Evolutionary conservation across 2,329 filamentous ascomycete species (phyloP).

Genomic region (Penicillium oxalicum): DNA sequence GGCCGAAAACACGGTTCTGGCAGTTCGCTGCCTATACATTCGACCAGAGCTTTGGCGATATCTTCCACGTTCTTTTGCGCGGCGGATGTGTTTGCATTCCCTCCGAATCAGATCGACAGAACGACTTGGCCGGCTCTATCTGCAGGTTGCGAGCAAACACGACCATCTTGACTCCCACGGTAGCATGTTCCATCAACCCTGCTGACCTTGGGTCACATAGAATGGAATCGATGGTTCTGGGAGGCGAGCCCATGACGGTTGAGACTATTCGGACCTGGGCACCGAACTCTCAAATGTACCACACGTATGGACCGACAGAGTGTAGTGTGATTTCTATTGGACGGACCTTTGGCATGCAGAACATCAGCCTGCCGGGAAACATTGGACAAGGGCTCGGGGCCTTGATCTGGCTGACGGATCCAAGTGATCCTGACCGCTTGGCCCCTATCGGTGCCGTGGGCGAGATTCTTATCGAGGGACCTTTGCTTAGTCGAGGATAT

Average conservation of each 20-base stretch:
- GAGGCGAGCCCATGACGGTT: constrained; percentile 15
- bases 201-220: constrained; percentile 14
- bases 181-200: neutral
- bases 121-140: neutral
- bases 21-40: constrained; percentile 31
- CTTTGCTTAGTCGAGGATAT: neutral
- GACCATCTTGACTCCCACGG: neutral
- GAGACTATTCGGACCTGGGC: constrained; percentile 15
- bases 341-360: too few species aligned
- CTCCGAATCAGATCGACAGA: constrained; percentile 4
- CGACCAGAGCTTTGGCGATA: constrained; percentile 11
- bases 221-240: constrained; percentile 9
- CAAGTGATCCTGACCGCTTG: neutral
- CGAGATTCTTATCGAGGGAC: neutral
- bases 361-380: neutral
- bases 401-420: constrained; percentile 1
- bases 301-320: constrained; percentile 19
- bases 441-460: neutral
- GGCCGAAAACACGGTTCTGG: too few species aligned
- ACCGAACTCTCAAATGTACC: constrained; percentile 4
- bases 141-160: neutral
- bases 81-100: constrained; percentile 7
- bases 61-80: neutral
- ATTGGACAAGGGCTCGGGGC: neutral
- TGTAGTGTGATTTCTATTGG: neutral